Evolutionary conservation across 2,329 filamentous ascomycete species (phyloP).

Genomic region (Aspergillus fructus): DNA sequence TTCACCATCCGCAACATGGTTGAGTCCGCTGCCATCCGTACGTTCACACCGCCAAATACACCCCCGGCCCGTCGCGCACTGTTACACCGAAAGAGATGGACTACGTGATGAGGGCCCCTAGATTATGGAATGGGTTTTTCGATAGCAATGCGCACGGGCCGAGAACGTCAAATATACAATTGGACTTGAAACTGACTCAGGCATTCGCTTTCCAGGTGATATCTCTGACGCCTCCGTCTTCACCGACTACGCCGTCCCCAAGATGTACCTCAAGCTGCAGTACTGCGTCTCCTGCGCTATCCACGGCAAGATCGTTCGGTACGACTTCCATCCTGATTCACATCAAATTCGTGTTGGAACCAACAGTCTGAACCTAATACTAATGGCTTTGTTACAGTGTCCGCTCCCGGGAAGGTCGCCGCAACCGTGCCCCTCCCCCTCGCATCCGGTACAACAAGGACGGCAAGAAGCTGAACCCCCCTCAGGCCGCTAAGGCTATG

Average conservation of each 20-base stretch:
- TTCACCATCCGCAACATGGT: slow-evolving; percentile 99
- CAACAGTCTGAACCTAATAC: slow-evolving; percentile 5
- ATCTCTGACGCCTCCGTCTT: slow-evolving; percentile 99
- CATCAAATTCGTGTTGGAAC: not conserved
- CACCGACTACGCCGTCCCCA: slow-evolving; percentile 98
- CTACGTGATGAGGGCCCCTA: not conserved
- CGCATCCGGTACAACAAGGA: slow-evolving; percentile 99
- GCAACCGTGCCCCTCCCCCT: slow-evolving; percentile 97
- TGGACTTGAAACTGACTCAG: slow-evolving; percentile 15
- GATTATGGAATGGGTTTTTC: not conserved
- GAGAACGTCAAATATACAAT: not conserved
- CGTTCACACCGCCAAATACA: slow-evolving; percentile 45
- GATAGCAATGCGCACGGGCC: slow-evolving; percentile 5
- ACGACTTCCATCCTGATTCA: slow-evolving; percentile 47
- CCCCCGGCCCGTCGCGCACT: slow-evolving; percentile 14
- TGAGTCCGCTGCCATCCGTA: slow-evolving; percentile 99
- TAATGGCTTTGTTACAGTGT: slow-evolving; percentile 62
- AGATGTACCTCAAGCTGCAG: slow-evolving; percentile 99
- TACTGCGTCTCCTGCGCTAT: slow-evolving; percentile 99
- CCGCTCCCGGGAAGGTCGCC: slow-evolving; percentile 91
- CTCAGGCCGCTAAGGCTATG: slow-evolving; percentile 68
- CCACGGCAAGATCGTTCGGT: slow-evolving; percentile 99
- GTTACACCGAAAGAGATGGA: slow-evolving; percentile 14
- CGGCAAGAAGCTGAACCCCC: slow-evolving; percentile 98
- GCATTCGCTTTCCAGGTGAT: slow-evolving; percentile 69